Base-by-base conservation (phyloP, 176 grass and related monocot species). In the Bolboschoenus planiculmis region DNA sequence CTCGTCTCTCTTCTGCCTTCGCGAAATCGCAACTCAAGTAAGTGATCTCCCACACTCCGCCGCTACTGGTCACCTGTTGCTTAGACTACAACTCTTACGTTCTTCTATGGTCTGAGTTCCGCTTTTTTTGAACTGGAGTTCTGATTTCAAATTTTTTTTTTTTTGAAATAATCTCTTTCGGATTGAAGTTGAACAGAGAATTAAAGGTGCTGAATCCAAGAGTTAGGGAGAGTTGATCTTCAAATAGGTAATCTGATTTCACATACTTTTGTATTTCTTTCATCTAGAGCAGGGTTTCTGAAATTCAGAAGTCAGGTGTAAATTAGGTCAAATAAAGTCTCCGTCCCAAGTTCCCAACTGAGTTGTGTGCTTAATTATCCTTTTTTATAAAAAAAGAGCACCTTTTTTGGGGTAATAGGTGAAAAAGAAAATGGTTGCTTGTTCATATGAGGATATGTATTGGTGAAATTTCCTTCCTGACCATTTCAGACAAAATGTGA, bases 141-240 rank as follows among this genome's bases (percentile, higher is more conserved):
- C 18, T 82, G 80, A 16, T 78, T 85, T 81, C 80, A 24, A 36
- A 42, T 78, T 29, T 35, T 60, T 84, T 89, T 81, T 82, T 88
- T 89, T 53, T 80, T 59, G 56, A 85, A 72, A 37, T 77, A 78
- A 77, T 54, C 34, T 51, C 36, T 42, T 35, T 72, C 18, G 62
- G 84, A 76, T 87, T n/a, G 53, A 56, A 56, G 5, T 56, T 56
- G 0, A 20, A 56, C 20, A 56, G 20, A 5, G 7, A n/a, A 21
- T 56, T 56, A n/a, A 21, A 56, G 53, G 18, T 1, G 53, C 53
- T 21, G 18, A 56, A 56, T 18, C 18, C 2, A 56, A 56, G 53
- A 21, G 16, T 56, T 56, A 21, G 53, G 21, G 53, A 56, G 53
- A 56, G 20, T 21, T 16, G 18, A 56, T 21, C 10, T 5, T 56